These are phyloP conservation scores for Zanthoxylum bungeanum DNA, from an alignment of 345 rosid genomes.

Conservation along the genomic window DNA sequence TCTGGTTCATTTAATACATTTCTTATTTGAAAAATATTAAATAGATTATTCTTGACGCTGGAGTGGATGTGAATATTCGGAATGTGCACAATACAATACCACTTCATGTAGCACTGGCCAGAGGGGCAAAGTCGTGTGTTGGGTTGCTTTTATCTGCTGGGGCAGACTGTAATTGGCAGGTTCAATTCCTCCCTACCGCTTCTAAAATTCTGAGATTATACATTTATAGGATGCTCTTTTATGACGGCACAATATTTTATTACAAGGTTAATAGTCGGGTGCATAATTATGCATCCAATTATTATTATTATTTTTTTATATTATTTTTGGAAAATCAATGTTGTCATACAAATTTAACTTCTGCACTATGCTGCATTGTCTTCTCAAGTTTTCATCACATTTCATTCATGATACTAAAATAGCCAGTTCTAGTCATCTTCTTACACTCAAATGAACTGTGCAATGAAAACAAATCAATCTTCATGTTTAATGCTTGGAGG, in stretches of 20 bases:
- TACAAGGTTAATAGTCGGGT: neutral
- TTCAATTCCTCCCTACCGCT: conserved; percentile 18
- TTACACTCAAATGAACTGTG: neutral
- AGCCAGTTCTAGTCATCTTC: neutral
- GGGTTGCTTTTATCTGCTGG: conserved; percentile 81
- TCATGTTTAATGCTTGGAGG: neutral
- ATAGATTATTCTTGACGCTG: conserved; percentile 92
- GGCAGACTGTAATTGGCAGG: conserved; percentile 91
- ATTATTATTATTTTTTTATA: no score
- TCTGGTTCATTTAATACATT: conserved; percentile 12
- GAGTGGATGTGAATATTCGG: conserved; percentile 86
- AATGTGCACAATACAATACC: conserved; percentile 87
- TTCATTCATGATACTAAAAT: neutral
- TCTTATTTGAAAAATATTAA: conserved; percentile 18
- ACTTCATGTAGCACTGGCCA: conserved; percentile 90
- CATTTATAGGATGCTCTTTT: neutral
- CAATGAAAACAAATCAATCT: neutral
- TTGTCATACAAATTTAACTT: neutral
- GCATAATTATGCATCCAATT: neutral
- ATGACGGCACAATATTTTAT: neutral
- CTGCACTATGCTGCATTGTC: neutral
- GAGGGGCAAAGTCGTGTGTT: conserved; percentile 90
- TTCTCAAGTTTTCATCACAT: neutral
- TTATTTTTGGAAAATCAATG: neutral
- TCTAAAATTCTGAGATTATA: neutral